Percentiles rank a stretch among this genome's conserved stretches.
Evolutionary conservation across 768 basidiomycete genomes (phyloP).

Genomic region (Podaxis sp.): DNA sequence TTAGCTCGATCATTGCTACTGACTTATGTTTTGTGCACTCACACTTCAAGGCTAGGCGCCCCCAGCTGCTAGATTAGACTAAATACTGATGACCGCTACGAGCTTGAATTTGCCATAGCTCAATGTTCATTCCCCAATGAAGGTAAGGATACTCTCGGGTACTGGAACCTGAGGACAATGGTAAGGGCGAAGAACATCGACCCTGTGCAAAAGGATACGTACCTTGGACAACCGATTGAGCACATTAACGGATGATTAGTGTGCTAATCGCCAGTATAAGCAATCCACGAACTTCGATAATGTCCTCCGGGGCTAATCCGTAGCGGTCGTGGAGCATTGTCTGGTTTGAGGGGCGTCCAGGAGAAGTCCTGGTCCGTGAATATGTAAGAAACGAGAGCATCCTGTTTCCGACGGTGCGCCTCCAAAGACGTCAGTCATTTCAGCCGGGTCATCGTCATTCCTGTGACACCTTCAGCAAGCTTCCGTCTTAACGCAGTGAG

Average conservation of each 20-base stretch:
- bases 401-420: conserved; percentile 67
- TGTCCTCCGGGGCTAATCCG: conserved; percentile 97
- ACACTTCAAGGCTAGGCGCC: not conserved
- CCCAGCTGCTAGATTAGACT: too few relatives aligned
- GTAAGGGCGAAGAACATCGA: too few relatives aligned
- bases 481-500: conserved; percentile 80
- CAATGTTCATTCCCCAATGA: conserved; percentile 89
- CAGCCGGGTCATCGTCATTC: conserved; percentile 37
- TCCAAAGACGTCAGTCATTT: conserved; percentile 53
- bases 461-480: conserved; percentile 59
- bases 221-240: conserved; percentile 84
- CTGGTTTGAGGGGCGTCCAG: conserved; percentile 80
- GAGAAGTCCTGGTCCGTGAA: conserved; percentile 86
- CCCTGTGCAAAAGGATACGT: too few relatives aligned
- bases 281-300: conserved; percentile 79
- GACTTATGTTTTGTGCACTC: not conserved
- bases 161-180: conserved; percentile 44
- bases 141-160: conserved; percentile 76
- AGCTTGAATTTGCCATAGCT: conserved; percentile 99
- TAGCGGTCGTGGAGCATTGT: conserved; percentile 90
- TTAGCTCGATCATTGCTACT: not conserved
- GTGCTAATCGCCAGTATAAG: conserved; percentile 16
- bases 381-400: conserved; percentile 71
- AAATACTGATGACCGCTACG: conserved; percentile 32
- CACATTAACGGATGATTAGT: conserved; percentile 44